These are phyloP conservation scores for Kuraishia ogatae DNA, from an alignment of 805 yeast genomes.

Conservation along the genomic window DNA sequence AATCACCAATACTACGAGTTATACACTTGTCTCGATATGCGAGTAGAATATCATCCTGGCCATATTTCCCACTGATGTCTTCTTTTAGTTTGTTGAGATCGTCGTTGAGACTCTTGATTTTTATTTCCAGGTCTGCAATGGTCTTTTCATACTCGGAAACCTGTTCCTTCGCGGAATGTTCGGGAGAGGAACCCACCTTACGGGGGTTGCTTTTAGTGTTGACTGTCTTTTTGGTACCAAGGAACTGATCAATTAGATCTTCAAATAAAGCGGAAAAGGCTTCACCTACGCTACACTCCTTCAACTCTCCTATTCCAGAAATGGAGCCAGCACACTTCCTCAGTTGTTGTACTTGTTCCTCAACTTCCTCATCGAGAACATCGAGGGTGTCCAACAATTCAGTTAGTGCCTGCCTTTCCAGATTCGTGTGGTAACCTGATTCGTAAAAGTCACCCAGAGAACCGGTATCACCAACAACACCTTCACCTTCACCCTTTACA, in stretches of 20 bases:
- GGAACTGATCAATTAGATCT: neutral
- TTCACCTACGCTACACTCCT: neutral
- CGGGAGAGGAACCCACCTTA: neutral
- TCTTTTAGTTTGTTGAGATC: constrained; percentile 8
- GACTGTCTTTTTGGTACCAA: neutral
- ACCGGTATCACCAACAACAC: neutral
- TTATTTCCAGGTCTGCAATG: neutral
- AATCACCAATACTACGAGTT: constrained; percentile 50
- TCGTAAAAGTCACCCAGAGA: neutral
- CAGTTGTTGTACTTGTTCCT: neutral
- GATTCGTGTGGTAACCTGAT: neutral
- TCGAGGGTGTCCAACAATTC: neutral
- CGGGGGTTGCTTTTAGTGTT: neutral
- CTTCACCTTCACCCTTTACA: neutral
- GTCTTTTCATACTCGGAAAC: neutral
- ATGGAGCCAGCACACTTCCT: neutral
- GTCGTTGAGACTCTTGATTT: constrained; percentile 2
- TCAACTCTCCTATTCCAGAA: neutral
- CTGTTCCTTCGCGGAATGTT: neutral
- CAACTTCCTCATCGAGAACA: neutral
- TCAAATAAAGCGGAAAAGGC: neutral
- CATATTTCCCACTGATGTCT: constrained; percentile 28
- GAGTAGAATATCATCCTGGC: constrained; percentile 57
- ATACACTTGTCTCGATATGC: constrained; percentile 45
- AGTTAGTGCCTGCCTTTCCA: neutral